Evolutionary conservation across 352 stramenopile genomes (phyloP).

Genomic region (Phytophthora sp.): DNA sequence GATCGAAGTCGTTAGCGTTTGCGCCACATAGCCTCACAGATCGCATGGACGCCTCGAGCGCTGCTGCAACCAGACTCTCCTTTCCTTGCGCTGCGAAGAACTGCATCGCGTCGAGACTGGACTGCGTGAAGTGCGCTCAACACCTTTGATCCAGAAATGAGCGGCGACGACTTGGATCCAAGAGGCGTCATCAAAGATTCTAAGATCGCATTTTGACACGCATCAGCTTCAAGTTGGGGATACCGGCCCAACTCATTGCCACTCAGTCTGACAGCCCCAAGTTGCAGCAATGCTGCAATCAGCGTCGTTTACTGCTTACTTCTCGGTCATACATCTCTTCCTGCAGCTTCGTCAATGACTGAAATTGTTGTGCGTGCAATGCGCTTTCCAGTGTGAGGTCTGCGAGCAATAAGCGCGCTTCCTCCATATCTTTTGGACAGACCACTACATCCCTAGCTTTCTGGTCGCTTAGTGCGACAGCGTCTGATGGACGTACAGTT

Average conservation of each 20-base stretch:
- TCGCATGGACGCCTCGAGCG: slow-evolving; percentile 43
- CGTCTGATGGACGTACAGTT: slow-evolving; percentile 30
- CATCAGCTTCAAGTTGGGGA: slow-evolving; percentile 14
- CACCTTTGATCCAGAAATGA: slow-evolving; percentile 13
- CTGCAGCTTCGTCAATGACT: slow-evolving; percentile 18
- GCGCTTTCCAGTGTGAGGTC: slow-evolving; percentile 38
- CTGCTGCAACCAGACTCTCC: slow-evolving; percentile 32
- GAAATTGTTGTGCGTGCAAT: slow-evolving; percentile 51
- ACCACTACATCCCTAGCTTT: slow-evolving; percentile 19
- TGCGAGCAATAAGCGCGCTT: slow-evolving; percentile 16
- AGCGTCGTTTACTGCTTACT: not conserved
- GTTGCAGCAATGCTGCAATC: slow-evolving; percentile 7
- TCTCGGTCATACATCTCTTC: slow-evolving; percentile 24
- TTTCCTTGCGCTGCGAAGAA: slow-evolving; percentile 43
- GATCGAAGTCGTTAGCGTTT: slow-evolving; percentile 25
- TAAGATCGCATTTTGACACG: slow-evolving; percentile 18
- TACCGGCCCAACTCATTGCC: too few relatives aligned
- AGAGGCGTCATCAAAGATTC: slow-evolving; percentile 22
- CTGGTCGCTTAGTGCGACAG: not conserved
- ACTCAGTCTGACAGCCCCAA: too few relatives aligned
- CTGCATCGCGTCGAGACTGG: slow-evolving; percentile 34
- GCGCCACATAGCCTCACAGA: slow-evolving; percentile 32
- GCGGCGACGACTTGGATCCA: slow-evolving; percentile 9
- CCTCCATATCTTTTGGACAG: slow-evolving; percentile 21
- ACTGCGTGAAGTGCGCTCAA: not conserved